phyloP scores from a whole-genome alignment of 441 rosid genomes.

The Croton laevigatus region DNA sequence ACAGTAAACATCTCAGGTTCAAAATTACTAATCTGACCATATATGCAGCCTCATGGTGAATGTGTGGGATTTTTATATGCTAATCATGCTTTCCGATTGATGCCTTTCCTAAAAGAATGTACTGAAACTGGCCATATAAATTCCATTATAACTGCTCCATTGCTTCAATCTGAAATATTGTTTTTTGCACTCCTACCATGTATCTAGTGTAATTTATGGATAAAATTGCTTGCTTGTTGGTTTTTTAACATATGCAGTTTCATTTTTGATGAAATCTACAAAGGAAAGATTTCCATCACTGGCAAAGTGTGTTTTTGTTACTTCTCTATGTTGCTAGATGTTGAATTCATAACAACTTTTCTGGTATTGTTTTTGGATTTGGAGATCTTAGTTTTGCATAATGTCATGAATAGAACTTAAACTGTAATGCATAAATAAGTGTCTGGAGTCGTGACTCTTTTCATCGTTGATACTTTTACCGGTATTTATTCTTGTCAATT shows the following conservation, averaged over 20 bases:
- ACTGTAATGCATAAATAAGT: background rate
- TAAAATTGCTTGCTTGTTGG: background rate
- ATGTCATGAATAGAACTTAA: slow-evolving; percentile 3
- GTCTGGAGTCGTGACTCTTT: background rate
- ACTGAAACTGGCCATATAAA: background rate
- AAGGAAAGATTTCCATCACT: background rate
- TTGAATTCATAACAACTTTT: background rate
- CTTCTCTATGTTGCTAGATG: background rate
- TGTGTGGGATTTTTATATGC: background rate
- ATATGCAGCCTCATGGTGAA: background rate
- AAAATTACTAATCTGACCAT: background rate
- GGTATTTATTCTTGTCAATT: background rate
- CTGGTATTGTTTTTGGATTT: background rate
- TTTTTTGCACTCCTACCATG: background rate
- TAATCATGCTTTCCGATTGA: background rate
- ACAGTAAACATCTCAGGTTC: background rate
- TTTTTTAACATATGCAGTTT: background rate
- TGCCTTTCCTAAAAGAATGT: background rate
- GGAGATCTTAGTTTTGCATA: background rate
- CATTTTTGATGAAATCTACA: background rate
- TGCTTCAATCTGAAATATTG: background rate
- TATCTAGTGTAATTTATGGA: background rate
- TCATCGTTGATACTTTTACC: background rate
- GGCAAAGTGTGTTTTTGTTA: background rate
- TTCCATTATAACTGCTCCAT: background rate